Base-by-base conservation (phyloP, 2,329 filamentous ascomycete genomes). In the Cryphonectria japonica region DNA sequence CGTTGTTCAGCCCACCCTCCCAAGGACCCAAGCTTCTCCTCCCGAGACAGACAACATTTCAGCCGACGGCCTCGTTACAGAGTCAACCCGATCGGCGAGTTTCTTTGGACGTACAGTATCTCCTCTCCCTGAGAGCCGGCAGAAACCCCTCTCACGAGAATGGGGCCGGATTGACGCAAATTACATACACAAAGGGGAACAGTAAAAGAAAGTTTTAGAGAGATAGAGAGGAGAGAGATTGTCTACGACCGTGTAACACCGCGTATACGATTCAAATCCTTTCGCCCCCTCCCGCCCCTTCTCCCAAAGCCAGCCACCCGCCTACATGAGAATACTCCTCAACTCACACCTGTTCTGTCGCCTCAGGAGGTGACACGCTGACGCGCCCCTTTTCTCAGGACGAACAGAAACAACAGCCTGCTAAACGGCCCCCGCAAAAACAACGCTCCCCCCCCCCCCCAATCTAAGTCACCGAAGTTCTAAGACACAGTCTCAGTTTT, bases 191-290 rank as follows among this genome's bases (percentile, higher is more conserved):
- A 54, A 29, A 22, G 43, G 7, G 43, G 7, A 7, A 46, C 16
- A 46, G 43, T 16, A 16, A 14, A 22, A 22, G 43, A 46, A 4
- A 46, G 26, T 26, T 26, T 26, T 16, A 46, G 11, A 46, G 34
- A 34, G 6, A 39, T 8, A 39, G 8, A 39, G 8, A 39, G 1
- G 37, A 39, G 37, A 46, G 5, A 1, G 22, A 11, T 50, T 50
- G 46, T n/a, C 29, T 61, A 37, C 57, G 13, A 32, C 57, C n/a
- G 57, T 61, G 57, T 61, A 22, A 61, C 57, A 22, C 57, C 57
- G 57, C 32, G 57, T 61, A 61, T 13, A 16, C 57, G 32, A 37
- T 7, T n/a, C n/a, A 16, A 8, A 32, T 4, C 22, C 3, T 50
- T 22, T 50, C 46, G 7, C 7, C 26, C 26, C 26, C 26, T 26